A percentile compares a stretch with the other conserved stretches of the same genome.
These are phyloP conservation scores for Anisodus tanguticus DNA, from an alignment of 257 asterid species.

Conservation along the genomic window DNA sequence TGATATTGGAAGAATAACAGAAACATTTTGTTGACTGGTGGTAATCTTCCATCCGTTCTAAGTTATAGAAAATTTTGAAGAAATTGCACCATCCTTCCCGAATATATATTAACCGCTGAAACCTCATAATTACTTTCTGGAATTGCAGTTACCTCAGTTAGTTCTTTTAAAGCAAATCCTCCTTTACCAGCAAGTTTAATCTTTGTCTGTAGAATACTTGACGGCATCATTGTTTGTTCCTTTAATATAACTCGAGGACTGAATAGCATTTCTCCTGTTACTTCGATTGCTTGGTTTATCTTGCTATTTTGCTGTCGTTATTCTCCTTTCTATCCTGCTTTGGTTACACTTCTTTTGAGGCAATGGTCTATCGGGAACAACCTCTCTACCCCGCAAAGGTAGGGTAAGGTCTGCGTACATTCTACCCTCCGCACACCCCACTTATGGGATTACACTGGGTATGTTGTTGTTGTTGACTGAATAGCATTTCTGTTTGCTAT, in stretches of 20 bases:
- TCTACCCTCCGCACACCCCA: too few relatives aligned
- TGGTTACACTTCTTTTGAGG: too few relatives aligned
- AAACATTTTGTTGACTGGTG: conserved; percentile 19
- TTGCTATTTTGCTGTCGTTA: too few relatives aligned
- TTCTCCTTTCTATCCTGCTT: too few relatives aligned
- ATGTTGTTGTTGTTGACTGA: too few relatives aligned
- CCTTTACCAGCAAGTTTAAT: neutral
- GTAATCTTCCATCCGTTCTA: neutral
- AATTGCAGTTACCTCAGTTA: neutral
- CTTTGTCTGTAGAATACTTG: neutral
- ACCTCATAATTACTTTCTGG: conserved; percentile 8
- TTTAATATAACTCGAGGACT: neutral
- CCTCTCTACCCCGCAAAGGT: too few relatives aligned
- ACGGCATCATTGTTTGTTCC: conserved; percentile 20
- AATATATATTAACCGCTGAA: neutral
- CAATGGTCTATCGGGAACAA: too few relatives aligned
- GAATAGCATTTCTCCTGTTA: neutral
- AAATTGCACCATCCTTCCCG: neutral
- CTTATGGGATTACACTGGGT: too few relatives aligned
- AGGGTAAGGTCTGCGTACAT: too few relatives aligned
- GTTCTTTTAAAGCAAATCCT: neutral
- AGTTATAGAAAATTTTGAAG: neutral
- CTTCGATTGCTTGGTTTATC: too few relatives aligned
- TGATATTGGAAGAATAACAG: conserved; percentile 16
- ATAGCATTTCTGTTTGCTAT: neutral